These are phyloP conservation scores for Dovyalis caffra DNA, from an alignment of 345 rosid species.

Conservation along the genomic window DNA sequence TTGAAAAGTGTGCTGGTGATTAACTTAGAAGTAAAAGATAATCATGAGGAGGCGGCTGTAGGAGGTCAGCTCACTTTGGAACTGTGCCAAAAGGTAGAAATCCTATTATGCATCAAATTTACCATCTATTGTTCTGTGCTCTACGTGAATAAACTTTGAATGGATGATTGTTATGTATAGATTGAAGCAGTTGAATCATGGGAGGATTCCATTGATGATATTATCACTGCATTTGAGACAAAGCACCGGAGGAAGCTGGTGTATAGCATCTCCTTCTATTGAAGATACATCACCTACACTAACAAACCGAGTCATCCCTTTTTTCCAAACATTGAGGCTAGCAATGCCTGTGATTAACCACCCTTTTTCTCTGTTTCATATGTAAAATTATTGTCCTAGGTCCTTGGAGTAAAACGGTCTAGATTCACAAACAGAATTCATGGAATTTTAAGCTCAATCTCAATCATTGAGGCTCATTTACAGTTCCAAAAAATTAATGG, in stretches of 20 bases:
- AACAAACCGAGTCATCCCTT: not conserved
- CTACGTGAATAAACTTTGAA: not conserved
- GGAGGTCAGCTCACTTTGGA: slow-evolving; percentile 86
- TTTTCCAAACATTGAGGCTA: no score
- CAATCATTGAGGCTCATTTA: no score
- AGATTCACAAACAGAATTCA: no score
- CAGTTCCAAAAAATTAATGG: no score
- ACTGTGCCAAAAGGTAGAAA: slow-evolving; percentile 72
- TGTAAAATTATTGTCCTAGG: no score
- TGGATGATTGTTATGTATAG: slow-evolving; percentile 27
- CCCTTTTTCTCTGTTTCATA: no score
- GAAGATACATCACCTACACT: slow-evolving; percentile 14
- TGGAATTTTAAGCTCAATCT: no score
- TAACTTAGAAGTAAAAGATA: slow-evolving; percentile 96
- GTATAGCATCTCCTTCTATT: slow-evolving; percentile 77
- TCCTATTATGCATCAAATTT: slow-evolving; percentile 6
- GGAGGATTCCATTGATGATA: slow-evolving; percentile 85
- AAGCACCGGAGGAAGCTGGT: slow-evolving; percentile 74
- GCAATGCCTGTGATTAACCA: no score
- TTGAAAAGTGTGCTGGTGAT: slow-evolving; percentile 74
- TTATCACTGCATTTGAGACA: slow-evolving; percentile 65
- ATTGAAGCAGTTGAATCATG: slow-evolving; percentile 77
- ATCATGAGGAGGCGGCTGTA: slow-evolving; percentile 92
- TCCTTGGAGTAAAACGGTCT: no score
- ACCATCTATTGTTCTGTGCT: not conserved